Percentiles rank a stretch among this genome's conserved stretches.
phyloP scores from a whole-genome alignment of 2,329 filamentous ascomycete species.

The Macrophomina pseudophaseolina region DNA sequence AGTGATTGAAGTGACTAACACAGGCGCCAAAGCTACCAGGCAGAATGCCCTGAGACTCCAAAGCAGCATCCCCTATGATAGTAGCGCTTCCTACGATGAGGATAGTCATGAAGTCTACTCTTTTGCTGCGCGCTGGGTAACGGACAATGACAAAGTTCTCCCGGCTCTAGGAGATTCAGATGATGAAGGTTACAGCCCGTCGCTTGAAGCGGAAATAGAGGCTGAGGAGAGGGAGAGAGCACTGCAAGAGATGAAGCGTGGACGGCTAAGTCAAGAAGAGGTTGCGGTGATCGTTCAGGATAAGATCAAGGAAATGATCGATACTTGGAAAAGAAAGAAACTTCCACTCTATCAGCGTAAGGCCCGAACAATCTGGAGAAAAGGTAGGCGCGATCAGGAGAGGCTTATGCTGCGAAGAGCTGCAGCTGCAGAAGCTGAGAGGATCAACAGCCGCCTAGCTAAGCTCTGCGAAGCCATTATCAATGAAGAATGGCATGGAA shows the following conservation, averaged over 20 bases:
- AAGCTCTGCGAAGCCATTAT: slow-evolving; percentile 61
- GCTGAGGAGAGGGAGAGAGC: slow-evolving; percentile 56
- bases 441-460: slow-evolving; percentile 59
- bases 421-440: slow-evolving; percentile 50
- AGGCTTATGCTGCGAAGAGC: slow-evolving; percentile 50
- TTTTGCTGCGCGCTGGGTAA: slow-evolving; percentile 48
- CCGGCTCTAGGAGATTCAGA: slow-evolving; percentile 63
- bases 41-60: slow-evolving; percentile 32
- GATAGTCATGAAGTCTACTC: slow-evolving; percentile 36
- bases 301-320: slow-evolving; percentile 57
- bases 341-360: slow-evolving; percentile 60
- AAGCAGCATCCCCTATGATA: slow-evolving; percentile 23
- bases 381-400: slow-evolving; percentile 53
- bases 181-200: slow-evolving; percentile 35
- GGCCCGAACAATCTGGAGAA: slow-evolving; percentile 67
- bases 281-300: slow-evolving; percentile 61
- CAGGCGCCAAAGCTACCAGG: slow-evolving; percentile 33
- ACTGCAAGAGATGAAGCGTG: slow-evolving; percentile 38
- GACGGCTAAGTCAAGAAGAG: slow-evolving; percentile 45
- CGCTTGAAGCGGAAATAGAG: slow-evolving; percentile 36
- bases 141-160: slow-evolving; percentile 51
- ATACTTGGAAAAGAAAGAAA: slow-evolving; percentile 64
- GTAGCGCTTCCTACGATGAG: slow-evolving; percentile 33
- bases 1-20: slow-evolving; percentile 33
- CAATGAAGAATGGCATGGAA: slow-evolving; percentile 58